A percentile compares a stretch with the other conserved stretches of the same genome.
These are phyloP conservation scores for Cyclostephanos invisitatus DNA, from an alignment of 108 stramenopile genomes.

Conservation along the genomic window DNA sequence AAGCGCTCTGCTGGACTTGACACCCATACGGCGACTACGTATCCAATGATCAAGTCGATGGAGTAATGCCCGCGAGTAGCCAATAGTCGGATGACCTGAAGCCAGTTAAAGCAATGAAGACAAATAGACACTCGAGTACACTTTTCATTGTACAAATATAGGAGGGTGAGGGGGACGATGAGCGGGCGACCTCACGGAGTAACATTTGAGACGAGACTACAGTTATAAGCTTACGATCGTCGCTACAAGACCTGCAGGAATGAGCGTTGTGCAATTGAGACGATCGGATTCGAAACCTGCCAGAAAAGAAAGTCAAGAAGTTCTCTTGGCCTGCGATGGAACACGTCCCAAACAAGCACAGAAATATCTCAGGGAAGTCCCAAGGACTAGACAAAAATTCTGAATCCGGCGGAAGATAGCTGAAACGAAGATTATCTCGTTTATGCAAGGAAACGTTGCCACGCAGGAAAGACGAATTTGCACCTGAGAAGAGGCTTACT, in stretches of 20 bases:
- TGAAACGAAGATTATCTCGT: neutral
- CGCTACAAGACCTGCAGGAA: conserved; percentile 35
- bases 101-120: conserved; percentile 43
- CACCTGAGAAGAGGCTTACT: neutral
- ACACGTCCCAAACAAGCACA: conserved; percentile 29
- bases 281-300: neutral
- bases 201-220: neutral
- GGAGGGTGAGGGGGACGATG: neutral
- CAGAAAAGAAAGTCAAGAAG: conserved; percentile 50
- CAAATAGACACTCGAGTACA: conserved; percentile 3
- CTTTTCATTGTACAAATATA: conserved; percentile 36
- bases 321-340: conserved; percentile 8
- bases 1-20: conserved; percentile 42
- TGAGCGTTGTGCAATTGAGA: neutral
- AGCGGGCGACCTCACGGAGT: neutral
- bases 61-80: conserved; percentile 64
- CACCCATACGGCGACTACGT: conserved; percentile 46
- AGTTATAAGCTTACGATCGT: conserved; percentile 21
- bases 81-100: conserved; percentile 46
- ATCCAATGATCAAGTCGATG: conserved; percentile 60
- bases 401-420: conserved; percentile 46
- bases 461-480: neutral
- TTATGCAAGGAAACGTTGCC: neutral
- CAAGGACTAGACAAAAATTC: conserved; percentile 26
- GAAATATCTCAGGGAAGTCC: conserved; percentile 50